phyloP scores from a whole-genome alignment of 192 early-diverging fungal genomes.

The Coemansia reversa region DNA sequence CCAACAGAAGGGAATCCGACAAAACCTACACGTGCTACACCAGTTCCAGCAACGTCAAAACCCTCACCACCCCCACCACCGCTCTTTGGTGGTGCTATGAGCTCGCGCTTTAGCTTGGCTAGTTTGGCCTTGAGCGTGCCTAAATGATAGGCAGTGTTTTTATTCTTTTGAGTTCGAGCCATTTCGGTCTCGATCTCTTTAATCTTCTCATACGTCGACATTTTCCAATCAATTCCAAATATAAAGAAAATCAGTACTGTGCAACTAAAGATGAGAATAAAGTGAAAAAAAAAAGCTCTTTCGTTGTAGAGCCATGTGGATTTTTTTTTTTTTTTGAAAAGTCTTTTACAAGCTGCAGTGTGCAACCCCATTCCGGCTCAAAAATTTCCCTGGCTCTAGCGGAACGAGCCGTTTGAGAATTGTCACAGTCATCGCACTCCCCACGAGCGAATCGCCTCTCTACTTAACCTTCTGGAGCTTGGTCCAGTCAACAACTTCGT shows the following conservation, averaged over 20 bases:
- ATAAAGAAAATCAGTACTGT: neutral
- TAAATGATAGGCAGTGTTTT: conserved; percentile 93
- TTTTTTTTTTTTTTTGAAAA: neutral
- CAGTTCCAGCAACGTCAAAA: conserved; percentile 98
- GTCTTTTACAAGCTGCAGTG: neutral
- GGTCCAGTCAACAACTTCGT: conserved; percentile 43
- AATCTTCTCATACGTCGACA: conserved; percentile 63
- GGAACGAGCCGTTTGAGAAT: neutral
- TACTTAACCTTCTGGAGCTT: conserved; percentile 21
- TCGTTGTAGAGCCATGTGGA: neutral
- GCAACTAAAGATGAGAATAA: conserved; percentile 5
- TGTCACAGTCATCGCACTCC: neutral
- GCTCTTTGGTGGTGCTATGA: conserved; percentile 80
- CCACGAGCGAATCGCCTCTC: neutral
- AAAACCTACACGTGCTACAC: conserved; percentile 97
- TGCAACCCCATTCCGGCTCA: neutral
- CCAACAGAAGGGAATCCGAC: conserved; percentile 97
- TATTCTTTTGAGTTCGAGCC: conserved; percentile 92
- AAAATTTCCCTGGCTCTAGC: neutral
- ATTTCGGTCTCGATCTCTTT: conserved; percentile 79
- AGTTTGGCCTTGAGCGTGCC: conserved; percentile 95
- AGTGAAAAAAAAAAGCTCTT: neutral
- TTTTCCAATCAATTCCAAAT: conserved; percentile 5
- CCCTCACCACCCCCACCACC: conserved; percentile 89
- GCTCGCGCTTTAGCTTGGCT: conserved; percentile 93